Conservation (phyloP, 352 stramenopile genomes). For the Labyrinthula sp. region DNA sequence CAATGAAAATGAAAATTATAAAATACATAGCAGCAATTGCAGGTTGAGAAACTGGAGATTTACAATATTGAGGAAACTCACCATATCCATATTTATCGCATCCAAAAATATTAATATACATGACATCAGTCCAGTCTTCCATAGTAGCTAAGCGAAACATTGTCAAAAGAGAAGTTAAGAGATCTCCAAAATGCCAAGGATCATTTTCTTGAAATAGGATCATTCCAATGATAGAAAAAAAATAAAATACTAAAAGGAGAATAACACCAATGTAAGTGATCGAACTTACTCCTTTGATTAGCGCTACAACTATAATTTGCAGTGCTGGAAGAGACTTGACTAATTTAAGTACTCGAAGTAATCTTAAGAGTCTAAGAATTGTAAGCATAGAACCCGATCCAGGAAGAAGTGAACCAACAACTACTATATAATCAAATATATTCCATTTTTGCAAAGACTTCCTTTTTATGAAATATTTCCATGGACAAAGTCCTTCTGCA, state of each 20-base stretch:
- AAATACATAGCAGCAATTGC: slow-evolving; percentile 51
- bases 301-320: slow-evolving; percentile 59
- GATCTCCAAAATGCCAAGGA: slow-evolving; percentile 57
- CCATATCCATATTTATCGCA: slow-evolving; percentile 57
- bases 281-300: slow-evolving; percentile 57
- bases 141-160: slow-evolving; percentile 62
- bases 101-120: slow-evolving; percentile 68
- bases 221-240: slow-evolving; percentile 66
- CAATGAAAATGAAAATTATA: slow-evolving; percentile 51
- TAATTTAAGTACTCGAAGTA: slow-evolving; percentile 60
- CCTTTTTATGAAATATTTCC: slow-evolving; percentile 41
- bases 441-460: slow-evolving; percentile 24
- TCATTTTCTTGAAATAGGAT: slow-evolving; percentile 61
- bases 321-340: slow-evolving; percentile 56
- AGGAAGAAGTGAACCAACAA: slow-evolving; percentile 46
- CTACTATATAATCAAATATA: slow-evolving; percentile 43
- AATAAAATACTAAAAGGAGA: slow-evolving; percentile 61
- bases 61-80: slow-evolving; percentile 46
- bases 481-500: slow-evolving; percentile 46
- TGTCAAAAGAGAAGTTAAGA: slow-evolving; percentile 60
- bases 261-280: slow-evolving; percentile 68
- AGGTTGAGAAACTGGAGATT: slow-evolving; percentile 31
- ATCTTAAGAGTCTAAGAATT: slow-evolving; percentile 50
- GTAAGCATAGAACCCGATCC: slow-evolving; percentile 46
- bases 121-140: slow-evolving; percentile 62